Evolutionary conservation across 306 rosid species (phyloP), one percentile per base, ranked within the genome.

Genomic region (Cicer yamashitae): DNA sequence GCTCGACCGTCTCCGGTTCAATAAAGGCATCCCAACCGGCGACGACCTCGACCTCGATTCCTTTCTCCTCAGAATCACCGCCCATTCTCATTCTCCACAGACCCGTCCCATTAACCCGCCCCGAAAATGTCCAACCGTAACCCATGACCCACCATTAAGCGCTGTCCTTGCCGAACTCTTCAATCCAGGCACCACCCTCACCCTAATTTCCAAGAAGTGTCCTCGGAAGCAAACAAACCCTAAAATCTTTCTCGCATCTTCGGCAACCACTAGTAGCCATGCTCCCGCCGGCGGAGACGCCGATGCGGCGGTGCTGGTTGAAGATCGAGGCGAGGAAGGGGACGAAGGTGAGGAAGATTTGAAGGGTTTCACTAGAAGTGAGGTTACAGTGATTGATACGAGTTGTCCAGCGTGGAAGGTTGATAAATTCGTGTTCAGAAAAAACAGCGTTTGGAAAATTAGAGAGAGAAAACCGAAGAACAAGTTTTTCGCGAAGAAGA

Each of bases 1-100:
- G 99, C 90, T 94, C 56, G 93, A 90, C 86, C 93, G 99, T 2
- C 97, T 94, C 74, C 93, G 97, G 13, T 90, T 93, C 80, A 89
- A 43, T 79, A 92, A 87, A 71, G 99, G 97, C 47, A 80, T 94
- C 74, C 92, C 96, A 0, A 71, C 89, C 84, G 86, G 74, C 74
- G 88, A 90, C 54, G 51, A 84, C 61, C 84, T 74, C 9, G 89
- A 81, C 83, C 96, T 90, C 39, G 96, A 86, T 50, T 85, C 87
- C 65, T 90, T 90, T 89, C 90, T 91, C 75, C 85, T 56, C 61
- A 30, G 11, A 7, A 53, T 34, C 70, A 17, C 53, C 75, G 51
- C 77, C 82, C 85, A 79, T 54, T 71, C 89, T 3, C 86, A 30
- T 51, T 64, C 84, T 30, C 69, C 76, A 12, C 56, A 52, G 12